phyloP scores from a whole-genome alignment of 2,329 filamentous ascomycete genomes.

The Botrytis fragariae region DNA sequence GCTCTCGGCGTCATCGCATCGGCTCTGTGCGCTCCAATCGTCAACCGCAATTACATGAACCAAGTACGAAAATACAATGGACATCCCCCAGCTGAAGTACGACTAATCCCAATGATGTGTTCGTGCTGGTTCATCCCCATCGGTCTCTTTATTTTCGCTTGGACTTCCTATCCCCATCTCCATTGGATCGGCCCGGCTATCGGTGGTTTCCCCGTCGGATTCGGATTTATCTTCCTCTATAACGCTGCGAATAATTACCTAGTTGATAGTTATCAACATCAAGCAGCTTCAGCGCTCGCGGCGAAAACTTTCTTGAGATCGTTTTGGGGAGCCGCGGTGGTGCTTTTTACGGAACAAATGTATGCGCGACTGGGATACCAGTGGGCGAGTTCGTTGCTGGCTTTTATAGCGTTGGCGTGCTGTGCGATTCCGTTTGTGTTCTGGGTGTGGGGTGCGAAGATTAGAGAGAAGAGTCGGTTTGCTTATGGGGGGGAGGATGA shows the following conservation, averaged over 20 bases:
- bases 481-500: slow-evolving; percentile 65
- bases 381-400: slow-evolving; percentile 72
- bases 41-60: slow-evolving; percentile 80
- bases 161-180: slow-evolving; percentile 57
- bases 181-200: slow-evolving; percentile 58
- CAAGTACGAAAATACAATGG: slow-evolving; percentile 59
- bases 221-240: slow-evolving; percentile 66
- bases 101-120: slow-evolving; percentile 79
- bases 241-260: slow-evolving; percentile 58
- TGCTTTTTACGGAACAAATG: slow-evolving; percentile 82
- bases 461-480: slow-evolving; percentile 67
- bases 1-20: slow-evolving; percentile 71
- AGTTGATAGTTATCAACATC: slow-evolving; percentile 65
- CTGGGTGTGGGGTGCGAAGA: slow-evolving; percentile 71
- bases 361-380: slow-evolving; percentile 67
- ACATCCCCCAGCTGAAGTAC: slow-evolving; percentile 71
- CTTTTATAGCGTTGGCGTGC: slow-evolving; percentile 72
- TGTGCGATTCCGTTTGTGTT: slow-evolving; percentile 82
- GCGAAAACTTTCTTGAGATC: slow-evolving; percentile 78
- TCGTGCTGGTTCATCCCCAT: slow-evolving; percentile 71
- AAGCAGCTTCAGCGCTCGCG: slow-evolving; percentile 77
- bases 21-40: slow-evolving; percentile 63
- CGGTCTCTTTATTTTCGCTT: slow-evolving; percentile 66
- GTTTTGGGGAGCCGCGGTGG: slow-evolving; percentile 75
- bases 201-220: slow-evolving; percentile 57